phyloP scores from a whole-genome alignment of 2,329 filamentous ascomycete genomes.

The Teratosphaeria zuluensis region DNA sequence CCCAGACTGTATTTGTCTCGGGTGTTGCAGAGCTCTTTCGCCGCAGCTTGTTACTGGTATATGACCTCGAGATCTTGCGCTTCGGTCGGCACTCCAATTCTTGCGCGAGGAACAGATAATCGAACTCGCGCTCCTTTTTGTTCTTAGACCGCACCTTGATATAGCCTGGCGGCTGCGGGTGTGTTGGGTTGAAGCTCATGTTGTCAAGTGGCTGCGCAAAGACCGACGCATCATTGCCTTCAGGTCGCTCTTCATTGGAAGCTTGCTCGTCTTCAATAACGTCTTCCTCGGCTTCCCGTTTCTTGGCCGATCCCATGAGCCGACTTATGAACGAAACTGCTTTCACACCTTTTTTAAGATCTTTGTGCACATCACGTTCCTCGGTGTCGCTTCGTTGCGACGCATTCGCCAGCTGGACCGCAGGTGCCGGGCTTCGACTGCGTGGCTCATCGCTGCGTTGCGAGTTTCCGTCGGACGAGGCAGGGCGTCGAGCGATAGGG shows the following conservation, averaged over 20 bases:
- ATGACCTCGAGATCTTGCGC: constrained; percentile 10
- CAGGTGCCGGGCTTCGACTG: constrained; percentile 4
- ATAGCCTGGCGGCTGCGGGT: constrained; percentile 83
- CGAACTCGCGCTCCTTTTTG: constrained; percentile 74
- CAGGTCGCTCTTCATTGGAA: constrained; percentile 62
- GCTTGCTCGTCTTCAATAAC: constrained; percentile 35
- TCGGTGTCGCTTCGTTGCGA: not conserved
- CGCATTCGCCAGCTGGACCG: constrained; percentile 1
- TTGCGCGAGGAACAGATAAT: constrained; percentile 83
- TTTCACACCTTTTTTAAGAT: constrained; percentile 68
- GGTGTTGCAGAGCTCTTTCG: constrained; percentile 34
- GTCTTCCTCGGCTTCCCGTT: constrained; percentile 46
- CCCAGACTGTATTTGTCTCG: constrained; percentile 63
- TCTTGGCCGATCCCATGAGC: constrained; percentile 66
- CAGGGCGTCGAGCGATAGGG: constrained; percentile 44
- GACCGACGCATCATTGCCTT: constrained; percentile 73
- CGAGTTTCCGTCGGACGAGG: constrained; percentile 14
- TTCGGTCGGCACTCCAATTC: constrained; percentile 46
- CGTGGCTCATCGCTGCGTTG: not conserved
- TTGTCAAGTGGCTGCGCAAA: constrained; percentile 67
- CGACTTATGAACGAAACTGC: constrained; percentile 83
- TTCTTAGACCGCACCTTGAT: constrained; percentile 74
- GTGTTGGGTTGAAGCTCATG: constrained; percentile 68
- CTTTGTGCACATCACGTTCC: constrained; percentile 9
- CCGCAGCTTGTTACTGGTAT: constrained; percentile 19